These are phyloP conservation scores for Podospora appendiculata DNA, from an alignment of 495 filamentous ascomycete species.

Conservation along the genomic window DNA sequence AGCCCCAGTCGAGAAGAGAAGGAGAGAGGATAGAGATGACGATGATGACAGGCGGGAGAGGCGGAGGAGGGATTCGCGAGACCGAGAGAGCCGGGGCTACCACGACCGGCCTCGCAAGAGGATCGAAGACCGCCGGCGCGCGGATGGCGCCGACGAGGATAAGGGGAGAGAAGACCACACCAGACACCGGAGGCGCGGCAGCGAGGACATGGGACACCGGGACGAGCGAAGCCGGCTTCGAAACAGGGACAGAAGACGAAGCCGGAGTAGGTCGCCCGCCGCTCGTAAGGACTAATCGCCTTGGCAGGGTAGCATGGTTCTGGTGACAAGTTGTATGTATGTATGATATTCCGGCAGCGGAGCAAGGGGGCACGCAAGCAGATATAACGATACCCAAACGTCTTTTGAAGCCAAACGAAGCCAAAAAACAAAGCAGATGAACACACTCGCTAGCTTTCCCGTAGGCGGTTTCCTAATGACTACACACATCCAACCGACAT, in stretches of 20 bases:
- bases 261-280: conserved; percentile 20
- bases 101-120: conserved; percentile 18
- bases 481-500: no score
- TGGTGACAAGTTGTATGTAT: no score
- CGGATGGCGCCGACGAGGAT: conserved; percentile 2
- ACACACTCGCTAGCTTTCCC: no score
- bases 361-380: no score
- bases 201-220: conserved; percentile 13
- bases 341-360: no score
- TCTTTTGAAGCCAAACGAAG: no score
- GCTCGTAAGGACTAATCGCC: not conserved
- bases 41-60: conserved; percentile 19
- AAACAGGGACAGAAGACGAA: conserved; percentile 9
- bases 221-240: conserved; percentile 11
- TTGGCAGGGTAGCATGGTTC: no score
- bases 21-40: conserved; percentile 15
- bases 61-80: conserved; percentile 19
- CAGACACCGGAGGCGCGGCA: conserved; percentile 11
- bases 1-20: conserved; percentile 1
- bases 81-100: conserved; percentile 11
- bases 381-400: no score
- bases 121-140: conserved; percentile 14
- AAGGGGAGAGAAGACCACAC: conserved; percentile 11
- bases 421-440: no score
- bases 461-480: no score